Percentiles rank a stretch among this genome's conserved stretches.
Evolutionary conservation across 768 basidiomycete genomes (phyloP).

Genomic region (Lepiota brunneoincarnata): DNA sequence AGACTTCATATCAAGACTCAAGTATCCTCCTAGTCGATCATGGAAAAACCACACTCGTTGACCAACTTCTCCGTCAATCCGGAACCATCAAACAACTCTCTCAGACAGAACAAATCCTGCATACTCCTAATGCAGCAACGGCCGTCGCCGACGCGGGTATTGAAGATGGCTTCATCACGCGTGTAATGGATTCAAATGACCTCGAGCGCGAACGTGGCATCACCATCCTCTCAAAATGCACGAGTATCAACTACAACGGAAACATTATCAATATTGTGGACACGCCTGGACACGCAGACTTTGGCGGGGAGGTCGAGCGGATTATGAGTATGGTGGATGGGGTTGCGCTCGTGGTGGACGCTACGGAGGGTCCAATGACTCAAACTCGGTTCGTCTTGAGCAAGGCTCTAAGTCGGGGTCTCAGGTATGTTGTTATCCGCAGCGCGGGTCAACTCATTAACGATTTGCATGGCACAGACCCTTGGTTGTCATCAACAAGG

Average conservation of each 20-base stretch:
- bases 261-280: slow-evolving; percentile 59
- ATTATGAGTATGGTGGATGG: slow-evolving; percentile 62
- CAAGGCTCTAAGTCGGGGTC: slow-evolving; percentile 41
- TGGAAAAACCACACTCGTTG: slow-evolving; percentile 52
- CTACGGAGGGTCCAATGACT: slow-evolving; percentile 61
- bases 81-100: slow-evolving; percentile 43
- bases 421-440: slow-evolving; percentile 29
- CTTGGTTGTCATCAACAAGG: slow-evolving; percentile 50
- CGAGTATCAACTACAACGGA: slow-evolving; percentile 46
- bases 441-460: not conserved
- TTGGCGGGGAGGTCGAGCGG: slow-evolving; percentile 62
- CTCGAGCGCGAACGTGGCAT: slow-evolving; percentile 59
- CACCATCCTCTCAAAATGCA: slow-evolving; percentile 59
- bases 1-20: no score
- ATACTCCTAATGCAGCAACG: slow-evolving; percentile 25
- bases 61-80: slow-evolving; percentile 49
- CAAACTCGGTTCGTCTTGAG: slow-evolving; percentile 53
- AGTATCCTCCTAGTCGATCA: slow-evolving; percentile 42
- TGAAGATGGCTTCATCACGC: slow-evolving; percentile 36
- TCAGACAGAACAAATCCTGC: slow-evolving; percentile 30
- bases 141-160: slow-evolving; percentile 20
- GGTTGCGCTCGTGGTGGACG: slow-evolving; percentile 57
- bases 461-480: slow-evolving; percentile 25
- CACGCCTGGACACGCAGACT: slow-evolving; percentile 62
- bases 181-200: slow-evolving; percentile 52